Evolutionary conservation across 495 filamentous ascomycete genomes (phyloP).

Genomic region (Aspergillus nanangensis): DNA sequence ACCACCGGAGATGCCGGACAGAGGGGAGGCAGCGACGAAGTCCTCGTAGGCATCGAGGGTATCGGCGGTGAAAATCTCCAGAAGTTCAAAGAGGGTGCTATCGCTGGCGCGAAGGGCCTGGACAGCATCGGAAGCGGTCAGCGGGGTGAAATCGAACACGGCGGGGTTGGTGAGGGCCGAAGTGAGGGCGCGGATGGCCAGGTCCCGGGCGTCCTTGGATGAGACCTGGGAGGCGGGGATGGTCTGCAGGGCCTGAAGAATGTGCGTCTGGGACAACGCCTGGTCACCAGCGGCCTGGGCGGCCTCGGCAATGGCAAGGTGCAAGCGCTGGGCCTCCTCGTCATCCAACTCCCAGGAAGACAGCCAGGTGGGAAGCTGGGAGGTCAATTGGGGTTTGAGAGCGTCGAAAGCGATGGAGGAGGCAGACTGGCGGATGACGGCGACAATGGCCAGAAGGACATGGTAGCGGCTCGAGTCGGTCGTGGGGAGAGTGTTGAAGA

Average conservation of each 20-base stretch:
- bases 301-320: conserved; percentile 70
- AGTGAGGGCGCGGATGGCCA: conserved; percentile 80
- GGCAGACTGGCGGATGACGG: conserved; percentile 67
- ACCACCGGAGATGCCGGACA: conserved; percentile 39
- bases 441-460: conserved; percentile 78
- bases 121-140: conserved; percentile 79
- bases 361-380: conserved; percentile 74
- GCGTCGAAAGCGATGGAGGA: conserved; percentile 70
- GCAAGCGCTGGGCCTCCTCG: conserved; percentile 77
- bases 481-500: conserved; percentile 89
- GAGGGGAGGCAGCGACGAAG: conserved; percentile 56
- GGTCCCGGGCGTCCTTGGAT: conserved; percentile 66
- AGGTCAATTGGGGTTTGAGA: conserved; percentile 71
- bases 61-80: conserved; percentile 92
- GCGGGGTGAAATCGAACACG: conserved; percentile 91
- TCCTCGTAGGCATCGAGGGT: conserved; percentile 91
- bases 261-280: conserved; percentile 74
- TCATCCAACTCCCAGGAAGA: conserved; percentile 75
- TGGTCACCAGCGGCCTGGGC: conserved; percentile 73
- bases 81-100: conserved; percentile 77
- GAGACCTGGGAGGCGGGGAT: conserved; percentile 70
- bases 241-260: conserved; percentile 77
- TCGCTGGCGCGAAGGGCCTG: conserved; percentile 82
- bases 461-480: conserved; percentile 78
- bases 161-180: conserved; percentile 68